Conservation (phyloP, 805 yeast species). For the Candida cerambycidarum region DNA sequence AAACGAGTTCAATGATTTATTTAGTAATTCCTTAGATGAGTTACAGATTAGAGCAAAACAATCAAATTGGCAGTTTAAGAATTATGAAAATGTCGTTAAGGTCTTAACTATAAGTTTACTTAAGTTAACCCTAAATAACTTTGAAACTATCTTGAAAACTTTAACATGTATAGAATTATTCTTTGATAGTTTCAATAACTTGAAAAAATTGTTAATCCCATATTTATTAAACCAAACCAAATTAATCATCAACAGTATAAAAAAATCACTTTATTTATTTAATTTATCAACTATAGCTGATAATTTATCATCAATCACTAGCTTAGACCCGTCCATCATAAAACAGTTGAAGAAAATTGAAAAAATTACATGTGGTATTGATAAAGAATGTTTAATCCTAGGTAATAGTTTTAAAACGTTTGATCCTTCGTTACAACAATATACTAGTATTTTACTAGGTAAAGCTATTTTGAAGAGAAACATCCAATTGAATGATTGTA, state of each 20-base stretch:
- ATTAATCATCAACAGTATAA: constrained; percentile 25
- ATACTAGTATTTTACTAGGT: constrained; percentile 38
- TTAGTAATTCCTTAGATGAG: constrained; percentile 20
- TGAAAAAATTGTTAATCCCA: constrained; percentile 38
- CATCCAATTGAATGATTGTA: constrained; percentile 28
- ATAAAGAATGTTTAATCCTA: constrained; percentile 31
- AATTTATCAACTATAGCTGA: constrained; percentile 33
- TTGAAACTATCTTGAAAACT: constrained; percentile 21
- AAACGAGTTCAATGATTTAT: constrained; percentile 28
- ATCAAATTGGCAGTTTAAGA: constrained; percentile 25
- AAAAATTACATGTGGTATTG: constrained; percentile 38
- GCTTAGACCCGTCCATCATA: constrained; percentile 22
- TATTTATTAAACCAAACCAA: constrained; percentile 32
- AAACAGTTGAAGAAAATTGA: constrained; percentile 36
- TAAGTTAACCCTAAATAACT: constrained; percentile 17
- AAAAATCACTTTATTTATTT: constrained; percentile 26
- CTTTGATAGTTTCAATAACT: constrained; percentile 37
- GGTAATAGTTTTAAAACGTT: constrained; percentile 29
- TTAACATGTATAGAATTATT: constrained; percentile 39
- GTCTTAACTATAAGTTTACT: constrained; percentile 19
- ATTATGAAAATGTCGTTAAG: constrained; percentile 26
- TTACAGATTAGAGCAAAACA: constrained; percentile 7
- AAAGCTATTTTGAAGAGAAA: constrained; percentile 40
- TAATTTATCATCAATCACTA: constrained; percentile 20
- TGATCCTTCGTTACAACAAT: constrained; percentile 35